phyloP scores from a whole-genome alignment of 2,329 filamentous ascomycete genomes.

The Parastagonospora nodorum region DNA sequence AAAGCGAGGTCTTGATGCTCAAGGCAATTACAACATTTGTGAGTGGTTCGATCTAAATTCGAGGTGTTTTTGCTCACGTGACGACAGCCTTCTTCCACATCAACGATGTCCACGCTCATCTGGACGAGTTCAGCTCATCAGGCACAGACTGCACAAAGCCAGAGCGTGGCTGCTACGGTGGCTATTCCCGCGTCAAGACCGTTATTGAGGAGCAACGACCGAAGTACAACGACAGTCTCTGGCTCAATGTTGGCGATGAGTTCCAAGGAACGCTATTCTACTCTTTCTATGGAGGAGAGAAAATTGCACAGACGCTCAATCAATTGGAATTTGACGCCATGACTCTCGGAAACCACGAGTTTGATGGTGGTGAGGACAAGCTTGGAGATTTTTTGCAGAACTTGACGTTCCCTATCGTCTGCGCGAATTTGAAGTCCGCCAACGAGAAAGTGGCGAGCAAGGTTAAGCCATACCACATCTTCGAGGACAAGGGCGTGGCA shows the following conservation, averaged over 20 bases:
- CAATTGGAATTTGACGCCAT: conserved; percentile 70
- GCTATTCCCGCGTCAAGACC: conserved; percentile 68
- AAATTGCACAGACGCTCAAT: conserved; percentile 70
- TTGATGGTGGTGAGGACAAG: conserved; percentile 67
- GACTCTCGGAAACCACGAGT: conserved; percentile 54
- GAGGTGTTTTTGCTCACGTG: not conserved
- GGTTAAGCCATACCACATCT: conserved; percentile 70
- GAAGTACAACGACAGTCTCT: conserved; percentile 64
- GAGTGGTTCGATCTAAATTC: conserved; percentile 1
- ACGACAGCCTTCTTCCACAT: conserved; percentile 67
- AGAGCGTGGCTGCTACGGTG: conserved; percentile 64
- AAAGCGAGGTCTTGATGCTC: conserved; percentile 39
- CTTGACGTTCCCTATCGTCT: conserved; percentile 67
- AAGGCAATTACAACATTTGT: conserved; percentile 45
- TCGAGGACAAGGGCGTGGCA: conserved; percentile 64
- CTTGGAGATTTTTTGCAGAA: conserved; percentile 67
- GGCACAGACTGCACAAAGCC: conserved; percentile 66
- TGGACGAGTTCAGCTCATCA: conserved; percentile 66
- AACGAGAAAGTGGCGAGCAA: conserved; percentile 64
- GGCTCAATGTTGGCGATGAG: conserved; percentile 71
- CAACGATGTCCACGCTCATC: conserved; percentile 71
- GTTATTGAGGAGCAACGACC: conserved; percentile 63
- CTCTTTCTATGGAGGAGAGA: conserved; percentile 68
- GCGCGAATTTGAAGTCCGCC: conserved; percentile 66
- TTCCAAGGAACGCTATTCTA: conserved; percentile 73